phyloP scores from a whole-genome alignment of 108 stramenopile species.

The Cyclotella choctawhatcheeana region DNA sequence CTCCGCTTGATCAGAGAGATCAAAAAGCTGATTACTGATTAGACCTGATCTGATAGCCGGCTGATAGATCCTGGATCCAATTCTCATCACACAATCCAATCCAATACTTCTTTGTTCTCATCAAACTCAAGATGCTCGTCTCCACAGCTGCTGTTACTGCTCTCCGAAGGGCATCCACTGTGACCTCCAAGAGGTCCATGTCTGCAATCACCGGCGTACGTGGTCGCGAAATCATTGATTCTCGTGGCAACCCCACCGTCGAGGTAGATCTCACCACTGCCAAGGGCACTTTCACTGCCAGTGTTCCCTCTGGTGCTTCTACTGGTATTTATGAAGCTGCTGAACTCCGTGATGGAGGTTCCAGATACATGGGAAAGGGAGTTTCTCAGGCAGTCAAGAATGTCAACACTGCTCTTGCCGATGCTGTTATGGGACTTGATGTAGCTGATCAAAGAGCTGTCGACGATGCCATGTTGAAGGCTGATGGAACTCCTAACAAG shows the following conservation, averaged over 20 bases:
- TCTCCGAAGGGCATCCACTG: constrained; percentile 39
- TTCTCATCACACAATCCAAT: not conserved
- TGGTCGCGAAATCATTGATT: constrained; percentile 98
- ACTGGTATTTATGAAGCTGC: constrained; percentile 97
- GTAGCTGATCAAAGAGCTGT: constrained; percentile 91
- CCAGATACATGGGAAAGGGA: constrained; percentile 98
- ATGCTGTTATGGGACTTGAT: constrained; percentile 94
- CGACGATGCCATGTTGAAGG: constrained; percentile 92
- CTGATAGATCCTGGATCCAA: no score
- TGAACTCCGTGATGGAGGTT: constrained; percentile 98
- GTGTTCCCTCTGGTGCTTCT: constrained; percentile 97
- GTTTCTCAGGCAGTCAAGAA: constrained; percentile 93
- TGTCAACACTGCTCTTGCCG: constrained; percentile 93
- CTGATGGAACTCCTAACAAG: constrained; percentile 98
- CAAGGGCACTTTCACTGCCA: constrained; percentile 86
- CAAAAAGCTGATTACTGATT: no score
- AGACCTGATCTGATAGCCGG: no score
- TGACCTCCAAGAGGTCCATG: constrained; percentile 50
- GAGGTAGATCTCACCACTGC: constrained; percentile 93
- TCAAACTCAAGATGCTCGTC: constrained; percentile 26
- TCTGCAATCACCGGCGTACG: constrained; percentile 89
- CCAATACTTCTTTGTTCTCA: not conserved
- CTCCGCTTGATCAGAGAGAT: no score
- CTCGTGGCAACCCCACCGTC: constrained; percentile 99
- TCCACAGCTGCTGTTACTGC: constrained; percentile 47